Percentiles rank a stretch among this genome's conserved stretches.
Conservation (phyloP, 768 basidiomycete genomes). For the Termitomyces sp. region DNA sequence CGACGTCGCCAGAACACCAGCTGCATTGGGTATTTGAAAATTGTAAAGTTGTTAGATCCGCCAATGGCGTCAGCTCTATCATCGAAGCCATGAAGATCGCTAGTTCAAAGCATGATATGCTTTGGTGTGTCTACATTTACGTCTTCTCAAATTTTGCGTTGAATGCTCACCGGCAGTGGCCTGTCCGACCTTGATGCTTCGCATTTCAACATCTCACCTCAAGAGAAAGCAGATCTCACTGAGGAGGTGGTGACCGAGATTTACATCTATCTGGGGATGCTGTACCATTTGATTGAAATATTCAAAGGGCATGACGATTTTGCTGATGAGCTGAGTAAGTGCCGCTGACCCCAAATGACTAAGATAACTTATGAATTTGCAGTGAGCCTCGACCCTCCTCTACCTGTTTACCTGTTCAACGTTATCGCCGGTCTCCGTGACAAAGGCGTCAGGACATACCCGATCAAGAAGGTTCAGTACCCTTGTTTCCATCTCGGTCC, state of each 20-base stretch:
- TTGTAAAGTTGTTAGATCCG: slow-evolving; percentile 78
- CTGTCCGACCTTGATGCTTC: slow-evolving; percentile 73
- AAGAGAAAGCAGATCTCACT: slow-evolving; percentile 74
- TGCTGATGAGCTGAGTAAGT: slow-evolving; percentile 93
- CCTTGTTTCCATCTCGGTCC: slow-evolving; percentile 15
- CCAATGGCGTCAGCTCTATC: slow-evolving; percentile 81
- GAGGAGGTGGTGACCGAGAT: slow-evolving; percentile 93
- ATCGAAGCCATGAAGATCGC: slow-evolving; percentile 91
- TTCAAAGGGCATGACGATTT: slow-evolving; percentile 94
- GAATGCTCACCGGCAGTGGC: slow-evolving; percentile 42
- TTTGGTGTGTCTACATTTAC: slow-evolving; percentile 50
- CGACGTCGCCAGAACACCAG: slow-evolving; percentile 90
- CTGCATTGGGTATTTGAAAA: slow-evolving; percentile 96
- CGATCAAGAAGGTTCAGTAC: slow-evolving; percentile 84
- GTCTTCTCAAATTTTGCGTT: neutral
- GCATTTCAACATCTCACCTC: slow-evolving; percentile 65
- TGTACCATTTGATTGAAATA: slow-evolving; percentile 93
- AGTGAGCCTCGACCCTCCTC: slow-evolving; percentile 96
- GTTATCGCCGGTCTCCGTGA: slow-evolving; percentile 89
- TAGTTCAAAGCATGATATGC: slow-evolving; percentile 78
- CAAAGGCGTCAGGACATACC: slow-evolving; percentile 92
- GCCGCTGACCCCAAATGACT: neutral
- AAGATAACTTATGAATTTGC: slow-evolving; percentile 6
- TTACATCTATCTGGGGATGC: slow-evolving; percentile 90
- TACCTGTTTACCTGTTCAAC: slow-evolving; percentile 90